A percentile compares a stretch with the other conserved stretches of the same genome.
phyloP scores from a whole-genome alignment of 1,139 yeast genomes.

The Diutina siamensis region DNA sequence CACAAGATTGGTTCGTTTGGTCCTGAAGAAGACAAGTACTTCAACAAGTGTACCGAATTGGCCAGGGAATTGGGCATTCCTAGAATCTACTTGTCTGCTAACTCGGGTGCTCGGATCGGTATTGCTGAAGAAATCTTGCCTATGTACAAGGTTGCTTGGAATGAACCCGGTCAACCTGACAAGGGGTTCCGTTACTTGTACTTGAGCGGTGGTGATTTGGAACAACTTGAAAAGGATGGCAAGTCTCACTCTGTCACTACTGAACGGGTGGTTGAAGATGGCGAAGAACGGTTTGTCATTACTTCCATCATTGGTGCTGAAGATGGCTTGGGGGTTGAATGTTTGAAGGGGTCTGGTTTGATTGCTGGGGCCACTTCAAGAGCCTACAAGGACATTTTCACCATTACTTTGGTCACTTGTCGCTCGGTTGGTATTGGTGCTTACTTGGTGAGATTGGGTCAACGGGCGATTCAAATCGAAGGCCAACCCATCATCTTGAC shows the following conservation, averaged over 20 bases:
- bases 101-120: slow-evolving; percentile 98
- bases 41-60: slow-evolving; percentile 82
- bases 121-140: slow-evolving; percentile 93
- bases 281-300: slow-evolving; percentile 72
- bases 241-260: slow-evolving; percentile 56
- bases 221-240: slow-evolving; percentile 46
- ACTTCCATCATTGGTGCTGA: slow-evolving; percentile 85
- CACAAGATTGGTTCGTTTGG: slow-evolving; percentile 98
- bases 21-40: slow-evolving; percentile 89
- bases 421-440: slow-evolving; percentile 99
- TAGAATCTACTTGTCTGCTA: slow-evolving; percentile 88
- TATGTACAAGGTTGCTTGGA: slow-evolving; percentile 87
- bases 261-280: slow-evolving; percentile 73
- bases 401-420: slow-evolving; percentile 92
- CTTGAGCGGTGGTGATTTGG: slow-evolving; percentile 58
- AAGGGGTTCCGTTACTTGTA: slow-evolving; percentile 89
- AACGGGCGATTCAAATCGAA: slow-evolving; percentile 96
- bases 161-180: slow-evolving; percentile 56
- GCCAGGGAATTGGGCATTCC: slow-evolving; percentile 91
- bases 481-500: slow-evolving; percentile 97
- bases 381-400: slow-evolving; percentile 95
- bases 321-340: slow-evolving; percentile 96
- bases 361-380: slow-evolving; percentile 98
- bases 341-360: slow-evolving; percentile 94
- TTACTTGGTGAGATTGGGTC: slow-evolving; percentile 92